A percentile compares a stretch with the other conserved stretches of the same genome.
phyloP scores from a whole-genome alignment of 83 land plant species.

The Picea abies region DNA sequence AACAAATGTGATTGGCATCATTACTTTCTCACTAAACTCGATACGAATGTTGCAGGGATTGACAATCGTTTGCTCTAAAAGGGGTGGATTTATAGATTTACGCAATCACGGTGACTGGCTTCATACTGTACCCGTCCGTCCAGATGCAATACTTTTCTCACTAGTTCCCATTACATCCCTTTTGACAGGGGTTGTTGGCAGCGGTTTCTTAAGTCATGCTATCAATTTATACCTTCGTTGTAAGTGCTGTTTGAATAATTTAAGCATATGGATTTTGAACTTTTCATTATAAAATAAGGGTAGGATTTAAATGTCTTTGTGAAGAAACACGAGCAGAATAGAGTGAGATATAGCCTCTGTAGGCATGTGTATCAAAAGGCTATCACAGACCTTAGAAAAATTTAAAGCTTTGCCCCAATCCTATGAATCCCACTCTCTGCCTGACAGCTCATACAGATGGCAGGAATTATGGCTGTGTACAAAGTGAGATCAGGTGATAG shows the following conservation, averaged over 20 bases:
- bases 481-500: not conserved
- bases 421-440: not conserved
- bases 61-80: slow-evolving; percentile 73
- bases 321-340: not conserved
- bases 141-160: slow-evolving; percentile 79
- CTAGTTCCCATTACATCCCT: slow-evolving; percentile 87
- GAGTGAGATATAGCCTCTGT: not conserved
- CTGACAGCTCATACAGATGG: not conserved
- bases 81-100: slow-evolving; percentile 70
- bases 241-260: slow-evolving; percentile 30
- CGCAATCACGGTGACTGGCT: slow-evolving; percentile 75
- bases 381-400: not conserved
- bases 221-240: slow-evolving; percentile 88
- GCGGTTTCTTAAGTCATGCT: slow-evolving; percentile 89
- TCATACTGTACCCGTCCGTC: slow-evolving; percentile 62
- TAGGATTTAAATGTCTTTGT: not conserved
- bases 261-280: not conserved
- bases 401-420: not conserved
- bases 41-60: slow-evolving; percentile 58
- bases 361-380: not conserved
- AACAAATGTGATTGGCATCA: not conserved
- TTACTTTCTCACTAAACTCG: not conserved
- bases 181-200: slow-evolving; percentile 78
- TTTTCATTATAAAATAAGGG: not conserved
- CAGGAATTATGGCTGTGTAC: not conserved